phyloP scores from a whole-genome alignment of 31 red algal genomes.

The Odonthalia washingtoniensis region DNA sequence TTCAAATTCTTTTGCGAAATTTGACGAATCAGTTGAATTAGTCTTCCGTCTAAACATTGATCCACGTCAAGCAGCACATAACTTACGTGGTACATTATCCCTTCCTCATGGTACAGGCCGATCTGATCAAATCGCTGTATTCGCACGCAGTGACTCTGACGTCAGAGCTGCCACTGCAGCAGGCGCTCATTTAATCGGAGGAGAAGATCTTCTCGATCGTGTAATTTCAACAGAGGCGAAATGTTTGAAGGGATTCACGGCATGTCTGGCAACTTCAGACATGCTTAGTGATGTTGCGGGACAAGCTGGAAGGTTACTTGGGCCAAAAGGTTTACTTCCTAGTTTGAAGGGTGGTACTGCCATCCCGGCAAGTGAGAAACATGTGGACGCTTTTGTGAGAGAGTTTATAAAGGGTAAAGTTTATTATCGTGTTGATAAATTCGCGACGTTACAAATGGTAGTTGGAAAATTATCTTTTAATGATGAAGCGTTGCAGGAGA shows the following conservation, averaged over 20 bases:
- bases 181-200: conserved; percentile 59
- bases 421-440: conserved; percentile 52
- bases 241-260: conserved; percentile 38
- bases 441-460: conserved; percentile 46
- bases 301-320: conserved; percentile 50
- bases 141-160: conserved; percentile 34
- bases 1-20: conserved; percentile 53
- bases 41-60: conserved; percentile 59
- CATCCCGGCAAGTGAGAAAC: conserved; percentile 9
- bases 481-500: conserved; percentile 51
- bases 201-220: conserved; percentile 48
- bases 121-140: conserved; percentile 44
- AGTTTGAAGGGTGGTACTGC: conserved; percentile 52
- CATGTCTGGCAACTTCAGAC: conserved; percentile 48
- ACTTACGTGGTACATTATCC: conserved; percentile 49
- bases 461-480: conserved; percentile 71
- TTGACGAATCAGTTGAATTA: conserved; percentile 64
- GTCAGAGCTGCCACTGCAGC: conserved; percentile 41
- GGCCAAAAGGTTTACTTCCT: conserved; percentile 67
- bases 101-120: conserved; percentile 66
- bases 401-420: conserved; percentile 51
- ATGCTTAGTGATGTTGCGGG: conserved; percentile 34
- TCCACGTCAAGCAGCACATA: conserved; percentile 59
- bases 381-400: conserved; percentile 35
- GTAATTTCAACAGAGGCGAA: conserved; percentile 25